Base-by-base conservation (phyloP, 2,329 filamentous ascomycete genomes). In the Monilinia fructigena region DNA sequence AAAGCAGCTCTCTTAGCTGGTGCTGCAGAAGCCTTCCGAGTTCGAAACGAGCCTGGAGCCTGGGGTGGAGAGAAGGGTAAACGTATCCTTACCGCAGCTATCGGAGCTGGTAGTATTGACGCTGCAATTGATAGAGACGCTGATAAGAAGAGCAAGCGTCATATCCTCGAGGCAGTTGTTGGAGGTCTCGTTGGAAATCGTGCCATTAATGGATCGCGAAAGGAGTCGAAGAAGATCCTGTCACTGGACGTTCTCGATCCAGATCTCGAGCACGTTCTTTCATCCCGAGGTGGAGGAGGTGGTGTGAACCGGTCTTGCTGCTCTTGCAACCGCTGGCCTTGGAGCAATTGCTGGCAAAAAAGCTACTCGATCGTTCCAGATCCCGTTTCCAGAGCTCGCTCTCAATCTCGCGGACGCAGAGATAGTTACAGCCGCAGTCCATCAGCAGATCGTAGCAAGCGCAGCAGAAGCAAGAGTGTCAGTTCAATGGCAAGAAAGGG, bases 1-100 rank as follows among this genome's bases (percentile, higher is more conserved):
- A 94, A 95, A 81, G 93, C 94, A 45, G 95, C 93, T 26, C 82
- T 97, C 50, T 85, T 96, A 56, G 93, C 94, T 40, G 94, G 93
- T 73, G 94, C 93, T 52, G 90, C 93, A 65, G 93, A 97, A 78
- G 94, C 94, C 53, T 96, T 96, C 83, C 89, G 92, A 69, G 89
- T 93, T 66, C 89, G 93, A 76, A 96, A 94, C 74, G 90, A 95
- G 69, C 90, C 92, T 2, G 94, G 94, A 65, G 86, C 89, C 54
- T 97, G 93, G 93, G 90, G 89, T 70, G 94, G 93, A 48, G 90
- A 91, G 70, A 97, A 97, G 80, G 92, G 93, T 71, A 95, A 93
- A 81, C 92, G 94, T 63, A 86, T 98, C 68, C 85, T 96, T 59
- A 97, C 94, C 28, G 93, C 93, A 58, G 94, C 94, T 35, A 85